Evolutionary conservation across 2,329 filamentous ascomycete genomes (phyloP).

Genomic region (Phialemonium atrogriseum): DNA sequence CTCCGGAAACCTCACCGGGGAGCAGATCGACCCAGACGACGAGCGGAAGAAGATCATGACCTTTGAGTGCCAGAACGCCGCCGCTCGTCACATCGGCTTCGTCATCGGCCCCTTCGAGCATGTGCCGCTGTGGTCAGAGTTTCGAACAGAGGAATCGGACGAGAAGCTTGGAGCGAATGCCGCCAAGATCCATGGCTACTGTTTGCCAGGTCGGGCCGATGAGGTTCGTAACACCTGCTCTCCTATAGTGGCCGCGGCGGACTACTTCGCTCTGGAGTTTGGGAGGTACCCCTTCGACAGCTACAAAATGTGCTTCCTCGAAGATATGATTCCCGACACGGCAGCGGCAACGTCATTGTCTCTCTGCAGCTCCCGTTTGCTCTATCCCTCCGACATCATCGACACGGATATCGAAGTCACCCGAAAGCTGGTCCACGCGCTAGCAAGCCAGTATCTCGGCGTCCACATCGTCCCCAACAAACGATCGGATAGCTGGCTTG

Average conservation of each 20-base stretch:
- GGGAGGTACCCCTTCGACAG: constrained; percentile 85
- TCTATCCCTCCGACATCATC: constrained; percentile 78
- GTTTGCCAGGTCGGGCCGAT: constrained; percentile 71
- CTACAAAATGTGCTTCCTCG: constrained; percentile 91
- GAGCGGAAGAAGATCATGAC: constrained; percentile 79
- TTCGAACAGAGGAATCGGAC: constrained; percentile 83
- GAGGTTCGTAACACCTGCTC: constrained; percentile 83
- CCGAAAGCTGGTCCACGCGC: constrained; percentile 68
- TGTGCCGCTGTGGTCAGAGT: constrained; percentile 76
- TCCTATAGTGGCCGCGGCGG: constrained; percentile 78
- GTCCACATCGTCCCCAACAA: constrained; percentile 84
- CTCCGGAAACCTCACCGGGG: constrained; percentile 81
- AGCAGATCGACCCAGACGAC: constrained; percentile 68
- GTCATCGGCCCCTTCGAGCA: constrained; percentile 92
- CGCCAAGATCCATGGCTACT: constrained; percentile 84
- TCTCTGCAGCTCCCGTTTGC: constrained; percentile 75
- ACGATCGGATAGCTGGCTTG: constrained; percentile 76
- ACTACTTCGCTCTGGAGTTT: constrained; percentile 82
- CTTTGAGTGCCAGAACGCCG: constrained; percentile 67
- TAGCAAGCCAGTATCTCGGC: constrained; percentile 90
- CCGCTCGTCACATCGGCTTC: constrained; percentile 86
- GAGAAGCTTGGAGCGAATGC: constrained; percentile 84
- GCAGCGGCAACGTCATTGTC: constrained; percentile 74
- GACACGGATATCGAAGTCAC: constrained; percentile 79
- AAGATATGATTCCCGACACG: constrained; percentile 73